Conservation (phyloP, 2,329 filamentous ascomycete species). For the Epichloe elymi region DNA sequence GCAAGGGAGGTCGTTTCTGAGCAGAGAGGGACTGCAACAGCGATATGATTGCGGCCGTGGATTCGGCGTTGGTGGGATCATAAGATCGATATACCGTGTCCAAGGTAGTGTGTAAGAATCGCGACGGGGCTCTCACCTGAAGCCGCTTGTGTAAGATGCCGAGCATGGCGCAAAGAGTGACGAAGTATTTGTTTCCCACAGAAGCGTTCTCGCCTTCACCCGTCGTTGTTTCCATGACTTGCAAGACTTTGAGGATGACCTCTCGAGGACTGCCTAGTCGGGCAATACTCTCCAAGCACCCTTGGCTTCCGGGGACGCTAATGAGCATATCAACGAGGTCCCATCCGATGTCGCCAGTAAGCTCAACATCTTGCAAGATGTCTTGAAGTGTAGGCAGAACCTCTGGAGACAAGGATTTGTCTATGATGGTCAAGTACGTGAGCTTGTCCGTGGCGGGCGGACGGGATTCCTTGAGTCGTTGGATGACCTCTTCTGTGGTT, state of each 20-base stretch:
- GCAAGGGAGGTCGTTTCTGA: constrained; percentile 50
- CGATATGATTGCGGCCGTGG: constrained; percentile 56
- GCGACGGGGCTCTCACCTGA: constrained; percentile 63
- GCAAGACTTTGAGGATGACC: constrained; percentile 68
- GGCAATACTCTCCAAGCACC: constrained; percentile 61
- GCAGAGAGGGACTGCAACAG: constrained; percentile 57
- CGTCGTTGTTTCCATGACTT: constrained; percentile 47
- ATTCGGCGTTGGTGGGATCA: constrained; percentile 48
- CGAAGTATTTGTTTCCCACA: constrained; percentile 40
- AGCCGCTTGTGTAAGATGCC: constrained; percentile 61
- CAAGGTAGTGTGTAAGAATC: constrained; percentile 66
- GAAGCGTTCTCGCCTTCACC: constrained; percentile 24
- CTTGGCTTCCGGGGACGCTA: constrained; percentile 51
- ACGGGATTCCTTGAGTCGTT: constrained; percentile 33
- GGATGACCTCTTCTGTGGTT: constrained; percentile 26
- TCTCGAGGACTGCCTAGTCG: constrained; percentile 69
- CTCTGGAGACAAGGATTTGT: constrained; percentile 56
- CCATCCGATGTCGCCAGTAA: constrained; percentile 72
- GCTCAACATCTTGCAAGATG: constrained; percentile 51
- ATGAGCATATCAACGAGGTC: constrained; percentile 67
- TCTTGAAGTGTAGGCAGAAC: constrained; percentile 55
- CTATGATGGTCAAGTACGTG: constrained; percentile 67
- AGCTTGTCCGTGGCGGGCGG: constrained; percentile 50
- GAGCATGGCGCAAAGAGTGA: constrained; percentile 57
- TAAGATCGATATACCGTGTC: constrained; percentile 58